These are phyloP conservation scores for Collybia sp. DNA, from an alignment of 768 basidiomycete genomes.

Conservation along the genomic window DNA sequence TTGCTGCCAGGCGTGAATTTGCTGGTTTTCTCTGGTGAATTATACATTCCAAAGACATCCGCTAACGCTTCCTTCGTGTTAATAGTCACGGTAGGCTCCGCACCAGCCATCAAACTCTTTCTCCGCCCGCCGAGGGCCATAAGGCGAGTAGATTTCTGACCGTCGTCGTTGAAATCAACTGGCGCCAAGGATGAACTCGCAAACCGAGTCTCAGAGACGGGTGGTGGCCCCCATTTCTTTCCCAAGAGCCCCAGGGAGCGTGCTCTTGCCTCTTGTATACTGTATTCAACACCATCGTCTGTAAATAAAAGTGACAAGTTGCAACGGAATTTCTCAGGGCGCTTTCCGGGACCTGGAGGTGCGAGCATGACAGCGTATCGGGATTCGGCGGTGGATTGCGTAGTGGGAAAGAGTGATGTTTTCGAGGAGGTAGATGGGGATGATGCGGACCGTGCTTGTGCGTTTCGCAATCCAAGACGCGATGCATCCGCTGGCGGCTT, in stretches of 20 bases:
- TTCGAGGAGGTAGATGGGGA: conserved; percentile 16
- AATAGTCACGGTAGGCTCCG: conserved; percentile 88
- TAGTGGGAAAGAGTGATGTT: conserved; percentile 11
- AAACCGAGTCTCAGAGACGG: conserved; percentile 37
- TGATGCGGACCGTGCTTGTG: conserved; percentile 25
- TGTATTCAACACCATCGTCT: conserved; percentile 77
- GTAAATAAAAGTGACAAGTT: conserved; percentile 68
- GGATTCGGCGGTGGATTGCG: conserved; percentile 34
- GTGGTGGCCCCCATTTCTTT: conserved; percentile 77
- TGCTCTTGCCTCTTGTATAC: conserved; percentile 79
- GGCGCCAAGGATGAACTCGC: conserved; percentile 30
- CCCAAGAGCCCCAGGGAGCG: conserved; percentile 77
- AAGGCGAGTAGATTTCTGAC: conserved; percentile 38
- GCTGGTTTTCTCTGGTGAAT: conserved; percentile 77
- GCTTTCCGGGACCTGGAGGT: conserved; percentile 62
- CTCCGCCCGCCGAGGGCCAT: conserved; percentile 29
- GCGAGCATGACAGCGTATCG: conserved; percentile 73
- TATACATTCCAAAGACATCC: conserved; percentile 96
- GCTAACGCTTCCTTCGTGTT: conserved; percentile 94
- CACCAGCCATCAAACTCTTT: conserved; percentile 39
- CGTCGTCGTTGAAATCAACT: conserved; percentile 62
- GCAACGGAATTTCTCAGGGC: conserved; percentile 68
- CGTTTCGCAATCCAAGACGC: conserved; percentile 17
- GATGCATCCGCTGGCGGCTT: conserved; percentile 14
- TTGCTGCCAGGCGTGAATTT: conserved; percentile 61